Evolutionary conservation across 257 asterid species (phyloP).

Genomic region (Przewalskia tangutica): DNA sequence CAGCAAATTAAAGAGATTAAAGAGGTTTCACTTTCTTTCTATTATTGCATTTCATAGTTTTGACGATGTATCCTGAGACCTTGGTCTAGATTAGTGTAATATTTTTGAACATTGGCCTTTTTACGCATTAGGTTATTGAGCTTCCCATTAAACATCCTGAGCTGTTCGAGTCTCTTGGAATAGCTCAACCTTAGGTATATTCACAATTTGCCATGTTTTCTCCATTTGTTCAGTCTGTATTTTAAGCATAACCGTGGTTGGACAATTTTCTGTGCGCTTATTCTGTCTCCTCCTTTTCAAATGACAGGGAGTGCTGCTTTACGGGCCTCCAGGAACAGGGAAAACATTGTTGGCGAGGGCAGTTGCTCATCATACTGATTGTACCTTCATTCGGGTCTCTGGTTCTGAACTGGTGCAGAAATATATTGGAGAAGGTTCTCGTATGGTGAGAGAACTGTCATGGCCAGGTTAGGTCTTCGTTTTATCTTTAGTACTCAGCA

Average conservation of each 20-base stretch:
- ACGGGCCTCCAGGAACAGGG: constrained; percentile 77
- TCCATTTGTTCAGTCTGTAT: not conserved
- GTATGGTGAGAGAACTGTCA: constrained; percentile 95
- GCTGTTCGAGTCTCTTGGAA: constrained; percentile 70
- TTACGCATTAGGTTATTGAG: constrained; percentile 44
- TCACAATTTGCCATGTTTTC: not conserved
- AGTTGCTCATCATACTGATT: constrained; percentile 69
- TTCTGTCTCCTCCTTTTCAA: not conserved
- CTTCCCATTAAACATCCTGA: constrained; percentile 75
- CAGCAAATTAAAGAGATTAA: constrained; percentile 95
- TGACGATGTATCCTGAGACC: not conserved
- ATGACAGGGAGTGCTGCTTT: constrained; percentile 56
- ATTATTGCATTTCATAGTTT: not conserved
- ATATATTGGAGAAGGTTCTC: constrained; percentile 79
- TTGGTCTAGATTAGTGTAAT: not conserved
- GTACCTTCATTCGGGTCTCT: constrained; percentile 63
- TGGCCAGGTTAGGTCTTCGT: constrained; percentile 66
- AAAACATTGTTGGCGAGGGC: constrained; percentile 69
- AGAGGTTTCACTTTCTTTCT: constrained; percentile 35
- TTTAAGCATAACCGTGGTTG: not conserved
- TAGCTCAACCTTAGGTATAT: constrained; percentile 75
- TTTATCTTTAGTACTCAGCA: not conserved
- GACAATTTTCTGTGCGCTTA: not conserved
- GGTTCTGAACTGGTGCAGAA: constrained; percentile 72
- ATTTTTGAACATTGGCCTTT: not conserved